Base-by-base conservation (phyloP, 352 stramenopile genomes). In the Phytophthora uliginosa region DNA sequence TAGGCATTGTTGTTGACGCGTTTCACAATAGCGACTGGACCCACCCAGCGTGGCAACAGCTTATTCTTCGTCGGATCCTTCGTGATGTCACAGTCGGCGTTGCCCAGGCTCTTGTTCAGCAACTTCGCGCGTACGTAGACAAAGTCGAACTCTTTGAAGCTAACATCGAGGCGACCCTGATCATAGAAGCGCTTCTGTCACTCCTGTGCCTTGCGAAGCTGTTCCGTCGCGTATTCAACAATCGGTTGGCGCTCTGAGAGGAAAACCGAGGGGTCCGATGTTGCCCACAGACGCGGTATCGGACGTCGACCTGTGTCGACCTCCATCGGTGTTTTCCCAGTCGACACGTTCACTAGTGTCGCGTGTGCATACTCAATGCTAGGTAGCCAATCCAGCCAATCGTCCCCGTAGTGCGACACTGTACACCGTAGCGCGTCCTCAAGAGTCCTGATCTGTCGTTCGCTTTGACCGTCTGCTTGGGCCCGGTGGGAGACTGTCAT, bases 11-110 rank as follows among this genome's bases (percentile, higher is more conserved):
- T 4, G 17, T 28, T 28, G 15, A 59, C 10, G 12, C 22, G n/a
- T 7, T 33, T 28, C 13, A 8, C 5, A 12, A 59, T 59, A 0
- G 53, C 15, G 15, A 59, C 50, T 15, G 33, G 31, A 15, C 53
- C 31, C 8, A 59, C 2, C 53, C 53, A 48, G 7, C 10, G 15
- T 48, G 53, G 53, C 0, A 59, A 28, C 17, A 59, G 18, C 20
- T 59, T 59, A 17, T 59, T 59, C 33, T 31, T 17, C 12, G 53
- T 59, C 5, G 53, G 33, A 47, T 59, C 53, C n/a, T 28, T 33
- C 13, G 15, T 10, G 24, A 28, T 20, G 17, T 59, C 53, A 28
- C 50, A 59, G 33, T 59, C 53, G 6, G 33, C 12, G 4, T 10
- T 15, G 22, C 17, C 8, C 0, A 58, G 10, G 7, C 7, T 12